These are phyloP conservation scores for Diphasiastrum complanatum DNA, from an alignment of 83 land plant species.

Conservation along the genomic window DNA sequence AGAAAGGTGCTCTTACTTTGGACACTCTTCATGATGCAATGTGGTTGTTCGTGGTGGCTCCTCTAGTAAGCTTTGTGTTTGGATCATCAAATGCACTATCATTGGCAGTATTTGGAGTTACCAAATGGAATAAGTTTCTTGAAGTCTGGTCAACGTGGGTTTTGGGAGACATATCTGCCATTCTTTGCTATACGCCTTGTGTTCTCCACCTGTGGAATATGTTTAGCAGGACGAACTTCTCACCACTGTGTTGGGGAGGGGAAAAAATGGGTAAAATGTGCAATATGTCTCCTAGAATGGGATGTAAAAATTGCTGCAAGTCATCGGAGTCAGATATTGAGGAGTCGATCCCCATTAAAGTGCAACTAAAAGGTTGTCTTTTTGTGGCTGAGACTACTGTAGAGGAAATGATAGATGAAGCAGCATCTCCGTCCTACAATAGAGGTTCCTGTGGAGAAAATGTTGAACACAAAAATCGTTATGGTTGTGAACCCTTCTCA, in stretches of 20 bases:
- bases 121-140: slow-evolving; percentile 29
- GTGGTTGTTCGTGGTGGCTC: slow-evolving; percentile 48
- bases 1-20: slow-evolving; percentile 30
- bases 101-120: slow-evolving; percentile 26
- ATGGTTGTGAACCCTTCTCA: no score
- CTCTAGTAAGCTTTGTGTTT: slow-evolving; percentile 26
- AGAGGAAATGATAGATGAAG: no score
- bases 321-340: neutral
- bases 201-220: slow-evolving; percentile 40
- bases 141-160: slow-evolving; percentile 45
- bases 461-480: no score
- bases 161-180: slow-evolving; percentile 39
- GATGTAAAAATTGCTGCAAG: neutral
- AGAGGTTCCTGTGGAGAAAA: no score
- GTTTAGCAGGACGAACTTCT: slow-evolving; percentile 20
- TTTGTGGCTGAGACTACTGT: no score
- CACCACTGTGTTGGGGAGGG: slow-evolving; percentile 22
- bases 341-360: no score
- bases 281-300: neutral
- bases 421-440: no score
- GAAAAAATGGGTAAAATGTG: neutral
- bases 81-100: slow-evolving; percentile 41
- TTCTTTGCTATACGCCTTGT: slow-evolving; percentile 41
- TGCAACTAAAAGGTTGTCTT: no score
- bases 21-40: slow-evolving; percentile 46